Percentiles rank a stretch among this genome's conserved stretches.
phyloP scores from a whole-genome alignment of 2,329 filamentous ascomycete species.

The Trichoderma sp. region DNA sequence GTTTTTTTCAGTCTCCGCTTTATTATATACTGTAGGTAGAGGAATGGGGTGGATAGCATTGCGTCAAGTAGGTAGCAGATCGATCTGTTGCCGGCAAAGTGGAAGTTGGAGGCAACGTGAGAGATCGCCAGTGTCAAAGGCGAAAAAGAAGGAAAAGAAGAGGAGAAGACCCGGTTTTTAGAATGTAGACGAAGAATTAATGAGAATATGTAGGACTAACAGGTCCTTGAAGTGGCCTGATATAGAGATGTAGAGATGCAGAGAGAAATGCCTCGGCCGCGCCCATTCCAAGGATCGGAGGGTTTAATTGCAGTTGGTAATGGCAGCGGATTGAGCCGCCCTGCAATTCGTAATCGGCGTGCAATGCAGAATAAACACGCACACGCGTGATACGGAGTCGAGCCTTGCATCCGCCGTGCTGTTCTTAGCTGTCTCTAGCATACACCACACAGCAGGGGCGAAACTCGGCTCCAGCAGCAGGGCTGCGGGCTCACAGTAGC shows the following conservation, averaged over 20 bases:
- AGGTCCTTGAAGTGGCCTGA: too few species aligned
- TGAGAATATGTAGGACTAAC: background rate
- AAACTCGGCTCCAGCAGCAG: background rate
- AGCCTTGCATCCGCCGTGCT: background rate
- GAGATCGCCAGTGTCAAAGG: background rate
- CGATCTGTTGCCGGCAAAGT: conserved; percentile 6
- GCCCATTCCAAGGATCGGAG: background rate
- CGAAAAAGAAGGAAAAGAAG: background rate
- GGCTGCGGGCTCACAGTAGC: background rate
- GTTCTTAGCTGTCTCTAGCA: too few species aligned
- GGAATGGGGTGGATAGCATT: conserved; percentile 9
- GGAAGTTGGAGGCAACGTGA: background rate
- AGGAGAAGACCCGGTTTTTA: background rate
- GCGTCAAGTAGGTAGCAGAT: conserved; percentile 14
- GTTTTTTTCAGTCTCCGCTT: conserved; percentile 4
- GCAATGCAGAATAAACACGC: background rate
- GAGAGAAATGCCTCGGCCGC: background rate
- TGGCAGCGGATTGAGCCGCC: background rate
- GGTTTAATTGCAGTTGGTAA: background rate
- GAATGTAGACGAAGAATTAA: background rate
- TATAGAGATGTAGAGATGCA: background rate
- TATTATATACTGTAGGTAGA: background rate
- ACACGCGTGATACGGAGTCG: background rate
- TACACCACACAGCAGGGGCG: background rate
- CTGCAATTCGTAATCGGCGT: background rate